phyloP scores from a whole-genome alignment of 2,329 filamentous ascomycete genomes.

The Tolypocladium ovalisporum region DNA sequence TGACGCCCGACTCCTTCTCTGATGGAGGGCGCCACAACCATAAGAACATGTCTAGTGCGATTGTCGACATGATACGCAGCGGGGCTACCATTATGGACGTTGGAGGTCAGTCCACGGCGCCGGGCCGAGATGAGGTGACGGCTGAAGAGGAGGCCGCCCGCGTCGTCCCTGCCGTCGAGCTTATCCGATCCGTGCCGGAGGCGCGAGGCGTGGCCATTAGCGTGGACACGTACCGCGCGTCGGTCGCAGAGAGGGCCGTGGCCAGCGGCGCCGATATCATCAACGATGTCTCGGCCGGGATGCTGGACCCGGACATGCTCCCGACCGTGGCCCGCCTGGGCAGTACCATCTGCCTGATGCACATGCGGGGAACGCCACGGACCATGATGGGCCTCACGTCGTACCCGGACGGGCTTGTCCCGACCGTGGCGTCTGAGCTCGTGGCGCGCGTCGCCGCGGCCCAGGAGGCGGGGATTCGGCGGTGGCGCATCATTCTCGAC shows the following conservation, averaged over 20 bases:
- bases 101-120: slow-evolving; percentile 87
- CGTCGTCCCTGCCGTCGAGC: slow-evolving; percentile 66
- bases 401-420: slow-evolving; percentile 60
- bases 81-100: slow-evolving; percentile 84
- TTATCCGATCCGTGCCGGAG: slow-evolving; percentile 58
- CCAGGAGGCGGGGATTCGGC: slow-evolving; percentile 67
- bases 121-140: slow-evolving; percentile 57
- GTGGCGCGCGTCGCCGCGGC: slow-evolving; percentile 60
- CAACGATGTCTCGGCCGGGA: slow-evolving; percentile 85
- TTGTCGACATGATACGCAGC: slow-evolving; percentile 49
- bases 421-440: slow-evolving; percentile 58
- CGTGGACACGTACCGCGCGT: slow-evolving; percentile 84
- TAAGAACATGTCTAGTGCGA: slow-evolving; percentile 44
- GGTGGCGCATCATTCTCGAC: slow-evolving; percentile 92
- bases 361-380: slow-evolving; percentile 79
- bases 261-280: slow-evolving; percentile 78
- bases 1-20: slow-evolving; percentile 95
- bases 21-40: slow-evolving; percentile 62
- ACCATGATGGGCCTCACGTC: slow-evolving; percentile 64
- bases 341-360: slow-evolving; percentile 76
- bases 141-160: slow-evolving; percentile 65
- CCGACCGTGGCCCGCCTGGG: slow-evolving; percentile 65
- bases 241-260: slow-evolving; percentile 68
- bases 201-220: slow-evolving; percentile 60
- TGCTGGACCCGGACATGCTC: slow-evolving; percentile 73